A percentile compares a stretch with the other conserved stretches of the same genome.
These are phyloP conservation scores for Penicillium sp. DNA, from an alignment of 2,329 filamentous ascomycete genomes.

Conservation along the genomic window DNA sequence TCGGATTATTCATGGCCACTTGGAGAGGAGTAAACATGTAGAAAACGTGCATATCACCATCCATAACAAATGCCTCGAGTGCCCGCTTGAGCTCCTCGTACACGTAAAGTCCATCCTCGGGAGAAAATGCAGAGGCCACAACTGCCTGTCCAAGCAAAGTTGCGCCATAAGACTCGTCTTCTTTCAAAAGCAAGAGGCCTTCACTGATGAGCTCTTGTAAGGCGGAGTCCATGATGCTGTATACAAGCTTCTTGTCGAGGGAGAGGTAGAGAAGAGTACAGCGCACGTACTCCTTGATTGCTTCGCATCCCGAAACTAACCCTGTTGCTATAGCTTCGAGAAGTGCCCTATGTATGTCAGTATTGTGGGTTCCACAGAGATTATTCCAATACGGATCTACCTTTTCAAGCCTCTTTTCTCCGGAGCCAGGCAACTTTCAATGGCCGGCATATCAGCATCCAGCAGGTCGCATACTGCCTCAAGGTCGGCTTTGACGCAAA, in stretches of 20 bases:
- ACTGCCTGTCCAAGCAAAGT: constrained; percentile 72
- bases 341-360: constrained; percentile 58
- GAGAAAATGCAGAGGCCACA: constrained; percentile 72
- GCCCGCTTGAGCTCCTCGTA: constrained; percentile 70
- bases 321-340: constrained; percentile 72
- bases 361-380: background rate
- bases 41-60: constrained; percentile 78
- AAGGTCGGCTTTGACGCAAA: constrained; percentile 70
- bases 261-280: constrained; percentile 70
- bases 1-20: constrained; percentile 46
- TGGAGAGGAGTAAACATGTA: constrained; percentile 79
- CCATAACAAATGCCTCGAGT: constrained; percentile 75
- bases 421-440: constrained; percentile 70
- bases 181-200: constrained; percentile 59
- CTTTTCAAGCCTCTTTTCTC: constrained; percentile 71
- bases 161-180: constrained; percentile 59
- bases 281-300: constrained; percentile 69
- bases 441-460: constrained; percentile 71
- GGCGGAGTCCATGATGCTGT: constrained; percentile 61
- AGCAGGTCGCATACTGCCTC: constrained; percentile 72
- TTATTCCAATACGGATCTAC: constrained; percentile 39
- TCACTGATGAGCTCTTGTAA: constrained; percentile 61
- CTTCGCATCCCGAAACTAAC: constrained; percentile 67
- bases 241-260: constrained; percentile 55
- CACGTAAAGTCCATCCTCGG: constrained; percentile 75